Base-by-base conservation (phyloP, 805 yeast genomes). In the Vanderwaltozyma verrucispora region DNA sequence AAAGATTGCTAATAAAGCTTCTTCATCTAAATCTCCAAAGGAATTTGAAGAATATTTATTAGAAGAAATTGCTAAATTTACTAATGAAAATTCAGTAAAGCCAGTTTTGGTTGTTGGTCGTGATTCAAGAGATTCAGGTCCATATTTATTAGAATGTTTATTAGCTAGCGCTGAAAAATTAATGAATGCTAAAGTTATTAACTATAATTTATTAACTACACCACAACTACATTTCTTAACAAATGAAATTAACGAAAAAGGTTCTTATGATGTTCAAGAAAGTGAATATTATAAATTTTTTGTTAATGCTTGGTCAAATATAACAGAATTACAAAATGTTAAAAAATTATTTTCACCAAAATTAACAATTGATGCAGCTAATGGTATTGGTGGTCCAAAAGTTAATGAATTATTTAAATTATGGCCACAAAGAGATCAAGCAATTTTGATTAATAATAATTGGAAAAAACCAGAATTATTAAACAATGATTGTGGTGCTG, bases 301-400 rank as follows among this genome's bases (percentile, higher is more conserved):
- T 41, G 59, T 78, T 5, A 44, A 49, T 0, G 73, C 51, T 10
- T 59, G 59, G 56, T 29, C 33, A 28, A 31, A 47, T 15, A 27
- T 55, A 2, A 30, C 45, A 6, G 28, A 28, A 11, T 25, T 53
- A 20, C 39, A 49, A 33, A 38, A 35, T 17, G 38, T 53, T 28
- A 32, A 33, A 7, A 20, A 36, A 8, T 40, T 49, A 8, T 38
- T 42, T 9, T 49, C 37, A 23, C 36, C 40, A 13, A 15, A 62
- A 19, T 67, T 88, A 47, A 72, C 77, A 2, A 75, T 92, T 15
- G 98, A 92, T 62, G 78, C 87, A 28, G 98, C 98, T 7, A 92
- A 92, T 56, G 98, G 98, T n/a, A 84, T 92, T 28, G 98, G 98
- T 14, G 95, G 87, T 1, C 82, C 84, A 16, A 81, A 82, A 54